A percentile compares a stretch with the other conserved stretches of the same genome.
Evolutionary conservation across 495 filamentous ascomycete genomes (phyloP).

Genomic region (Penicillium diatomitis): DNA sequence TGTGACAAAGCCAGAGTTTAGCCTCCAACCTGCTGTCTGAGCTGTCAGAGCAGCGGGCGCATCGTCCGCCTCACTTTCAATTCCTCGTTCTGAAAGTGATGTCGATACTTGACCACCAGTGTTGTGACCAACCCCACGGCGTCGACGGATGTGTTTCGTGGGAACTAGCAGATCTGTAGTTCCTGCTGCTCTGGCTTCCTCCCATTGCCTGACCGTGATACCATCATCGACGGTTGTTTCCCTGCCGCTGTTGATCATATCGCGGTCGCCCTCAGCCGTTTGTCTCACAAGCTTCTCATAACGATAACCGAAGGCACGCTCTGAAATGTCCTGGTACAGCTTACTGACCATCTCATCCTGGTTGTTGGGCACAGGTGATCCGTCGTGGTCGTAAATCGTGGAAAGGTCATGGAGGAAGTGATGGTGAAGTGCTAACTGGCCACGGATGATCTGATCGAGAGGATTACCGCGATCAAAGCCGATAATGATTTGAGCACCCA

Average conservation of each 20-base stretch:
- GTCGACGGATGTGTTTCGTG: slow-evolving; percentile 32
- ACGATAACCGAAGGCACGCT: slow-evolving; percentile 82
- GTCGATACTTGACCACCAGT: slow-evolving; percentile 32
- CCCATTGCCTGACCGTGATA: slow-evolving; percentile 61
- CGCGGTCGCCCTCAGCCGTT: slow-evolving; percentile 76
- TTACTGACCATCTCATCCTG: slow-evolving; percentile 77
- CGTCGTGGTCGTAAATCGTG: slow-evolving; percentile 83
- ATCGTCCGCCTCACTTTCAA: slow-evolving; percentile 48
- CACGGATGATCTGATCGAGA: slow-evolving; percentile 78
- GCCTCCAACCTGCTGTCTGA: slow-evolving; percentile 68
- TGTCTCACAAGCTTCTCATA: slow-evolving; percentile 57
- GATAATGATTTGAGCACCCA: slow-evolving; percentile 95
- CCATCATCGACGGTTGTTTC: slow-evolving; percentile 65
- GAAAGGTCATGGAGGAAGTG: slow-evolving; percentile 77
- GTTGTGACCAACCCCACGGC: slow-evolving; percentile 37
- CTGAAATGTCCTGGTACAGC: slow-evolving; percentile 88
- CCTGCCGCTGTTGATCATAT: slow-evolving; percentile 71
- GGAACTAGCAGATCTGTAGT: slow-evolving; percentile 35
- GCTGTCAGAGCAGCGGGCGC: slow-evolving; percentile 60
- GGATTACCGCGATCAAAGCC: slow-evolving; percentile 95
- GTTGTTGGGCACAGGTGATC: slow-evolving; percentile 66
- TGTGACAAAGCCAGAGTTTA: slow-evolving; percentile 55
- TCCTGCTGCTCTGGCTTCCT: slow-evolving; percentile 43
- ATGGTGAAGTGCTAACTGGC: slow-evolving; percentile 81
- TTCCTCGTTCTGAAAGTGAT: slow-evolving; percentile 43